These are phyloP conservation scores for Papilionanthe hybrid DNA, from an alignment of 116 monocot genomes.

Conservation along the genomic window DNA sequence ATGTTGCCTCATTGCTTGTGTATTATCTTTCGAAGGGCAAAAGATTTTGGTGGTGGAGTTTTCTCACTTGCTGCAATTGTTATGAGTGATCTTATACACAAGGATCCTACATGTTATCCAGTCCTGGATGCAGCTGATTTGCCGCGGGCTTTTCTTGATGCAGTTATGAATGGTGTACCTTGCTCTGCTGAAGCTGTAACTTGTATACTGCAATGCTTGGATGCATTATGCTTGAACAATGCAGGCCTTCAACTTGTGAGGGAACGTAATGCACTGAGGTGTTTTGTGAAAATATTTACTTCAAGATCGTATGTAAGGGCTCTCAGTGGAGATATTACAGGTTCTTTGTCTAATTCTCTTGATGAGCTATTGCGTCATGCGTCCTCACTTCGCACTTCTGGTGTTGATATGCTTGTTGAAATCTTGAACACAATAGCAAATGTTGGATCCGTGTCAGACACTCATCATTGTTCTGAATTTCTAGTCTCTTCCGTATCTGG, in stretches of 20 bases:
- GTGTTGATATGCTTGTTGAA: constrained; percentile 69
- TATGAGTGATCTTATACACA: constrained; percentile 83
- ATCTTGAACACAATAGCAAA: constrained; percentile 50
- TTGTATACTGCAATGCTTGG: constrained; percentile 76
- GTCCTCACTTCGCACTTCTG: constrained; percentile 57
- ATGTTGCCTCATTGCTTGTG: constrained; percentile 54
- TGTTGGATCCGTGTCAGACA: constrained; percentile 41
- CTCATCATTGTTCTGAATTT: constrained; percentile 20
- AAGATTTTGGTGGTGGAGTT: constrained; percentile 80
- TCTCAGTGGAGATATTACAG: constrained; percentile 47
- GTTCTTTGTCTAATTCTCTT: constrained; percentile 53
- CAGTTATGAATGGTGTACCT: constrained; percentile 48
- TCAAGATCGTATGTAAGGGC: constrained; percentile 55
- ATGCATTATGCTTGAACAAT: constrained; percentile 68
- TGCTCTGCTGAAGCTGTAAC: constrained; percentile 58
- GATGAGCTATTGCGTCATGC: constrained; percentile 76
- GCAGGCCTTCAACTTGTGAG: constrained; percentile 63
- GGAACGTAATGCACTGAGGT: constrained; percentile 55
- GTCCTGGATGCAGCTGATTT: constrained; percentile 60
- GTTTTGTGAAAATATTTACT: constrained; percentile 79
- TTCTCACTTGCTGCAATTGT: constrained; percentile 78
- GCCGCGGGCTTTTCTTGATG: constrained; percentile 65
- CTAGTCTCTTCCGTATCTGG: constrained; percentile 11
- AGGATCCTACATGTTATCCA: constrained; percentile 85
- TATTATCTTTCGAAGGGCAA: constrained; percentile 58